Conservation (phyloP, 2,329 filamentous ascomycete genomes). For the Sporothrix euskadiensis region DNA sequence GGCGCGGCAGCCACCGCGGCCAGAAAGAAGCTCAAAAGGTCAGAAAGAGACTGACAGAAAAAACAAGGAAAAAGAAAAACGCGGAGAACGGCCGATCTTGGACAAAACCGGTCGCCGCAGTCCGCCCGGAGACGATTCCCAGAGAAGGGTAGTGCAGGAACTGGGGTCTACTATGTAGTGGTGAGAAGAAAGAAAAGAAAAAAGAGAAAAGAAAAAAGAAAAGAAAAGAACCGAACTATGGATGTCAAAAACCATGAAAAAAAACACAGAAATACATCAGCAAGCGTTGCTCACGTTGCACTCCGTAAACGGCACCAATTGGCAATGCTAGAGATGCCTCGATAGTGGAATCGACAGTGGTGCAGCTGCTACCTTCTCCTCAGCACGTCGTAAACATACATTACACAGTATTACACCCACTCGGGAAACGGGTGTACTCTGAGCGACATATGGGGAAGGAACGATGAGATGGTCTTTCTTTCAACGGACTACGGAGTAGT, state of each 20-base stretch:
- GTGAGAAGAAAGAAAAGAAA: background rate
- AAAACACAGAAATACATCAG: background rate
- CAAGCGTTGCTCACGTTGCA: background rate
- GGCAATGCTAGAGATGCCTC: background rate
- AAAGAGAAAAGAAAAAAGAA: too few species aligned
- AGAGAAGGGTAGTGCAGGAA: constrained; percentile 7
- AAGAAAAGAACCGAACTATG: background rate
- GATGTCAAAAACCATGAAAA: background rate
- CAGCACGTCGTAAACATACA: too few species aligned
- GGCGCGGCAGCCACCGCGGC: background rate
- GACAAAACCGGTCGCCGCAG: constrained; percentile 16
- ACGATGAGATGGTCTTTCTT: background rate
- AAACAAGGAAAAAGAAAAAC: background rate
- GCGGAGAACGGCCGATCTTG: constrained; percentile 7
- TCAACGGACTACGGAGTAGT: too few species aligned
- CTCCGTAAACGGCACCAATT: background rate
- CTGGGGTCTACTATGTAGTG: background rate
- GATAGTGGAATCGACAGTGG: background rate
- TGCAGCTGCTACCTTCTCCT: background rate
- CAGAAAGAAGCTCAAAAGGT: too few species aligned
- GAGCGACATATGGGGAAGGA: background rate
- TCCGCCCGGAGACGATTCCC: constrained; percentile 17
- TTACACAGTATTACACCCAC: background rate
- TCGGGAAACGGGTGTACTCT: background rate
- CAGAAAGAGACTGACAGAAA: background rate